phyloP scores from a whole-genome alignment of 1,284 basidiomycete genomes.

The Cutaneotrichosporon sp. region DNA sequence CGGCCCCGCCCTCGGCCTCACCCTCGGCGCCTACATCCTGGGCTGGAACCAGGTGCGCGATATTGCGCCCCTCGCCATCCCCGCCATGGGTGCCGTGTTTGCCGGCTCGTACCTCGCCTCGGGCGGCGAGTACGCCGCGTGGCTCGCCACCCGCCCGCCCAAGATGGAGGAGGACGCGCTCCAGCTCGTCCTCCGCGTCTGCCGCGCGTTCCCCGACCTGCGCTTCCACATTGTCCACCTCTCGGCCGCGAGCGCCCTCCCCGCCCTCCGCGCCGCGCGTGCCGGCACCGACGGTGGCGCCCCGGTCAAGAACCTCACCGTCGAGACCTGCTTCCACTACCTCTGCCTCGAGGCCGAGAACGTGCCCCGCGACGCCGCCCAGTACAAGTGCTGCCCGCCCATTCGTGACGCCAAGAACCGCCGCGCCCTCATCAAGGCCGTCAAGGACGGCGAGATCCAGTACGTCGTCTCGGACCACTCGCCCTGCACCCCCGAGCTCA shows the following conservation, averaged over 20 bases:
- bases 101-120: conserved; percentile 16
- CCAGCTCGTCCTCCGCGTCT: conserved; percentile 67
- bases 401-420: conserved; percentile 74
- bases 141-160: conserved; percentile 77
- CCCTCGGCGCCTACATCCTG: background rate
- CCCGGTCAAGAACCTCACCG: conserved; percentile 63
- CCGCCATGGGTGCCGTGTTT: conserved; percentile 1
- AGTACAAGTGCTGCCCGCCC: conserved; percentile 88
- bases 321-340: conserved; percentile 96
- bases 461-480: conserved; percentile 92
- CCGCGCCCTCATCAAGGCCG: conserved; percentile 73
- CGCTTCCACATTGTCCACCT: conserved; percentile 92
- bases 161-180: conserved; percentile 76
- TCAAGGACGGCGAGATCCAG: conserved; percentile 78
- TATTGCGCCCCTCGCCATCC: background rate
- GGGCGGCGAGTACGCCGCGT: conserved; percentile 66
- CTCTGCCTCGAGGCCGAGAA: conserved; percentile 59
- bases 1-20: background rate
- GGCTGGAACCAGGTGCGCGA: background rate
- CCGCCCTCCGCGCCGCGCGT: conserved; percentile 69
- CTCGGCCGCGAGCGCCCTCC: conserved; percentile 74
- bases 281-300: conserved; percentile 55
- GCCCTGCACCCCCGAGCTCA: conserved; percentile 79
- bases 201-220: conserved; percentile 64
- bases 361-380: conserved; percentile 59